Base-by-base conservation (phyloP, 1,284 basidiomycete species). In the Limonomyces culmigenus region DNA sequence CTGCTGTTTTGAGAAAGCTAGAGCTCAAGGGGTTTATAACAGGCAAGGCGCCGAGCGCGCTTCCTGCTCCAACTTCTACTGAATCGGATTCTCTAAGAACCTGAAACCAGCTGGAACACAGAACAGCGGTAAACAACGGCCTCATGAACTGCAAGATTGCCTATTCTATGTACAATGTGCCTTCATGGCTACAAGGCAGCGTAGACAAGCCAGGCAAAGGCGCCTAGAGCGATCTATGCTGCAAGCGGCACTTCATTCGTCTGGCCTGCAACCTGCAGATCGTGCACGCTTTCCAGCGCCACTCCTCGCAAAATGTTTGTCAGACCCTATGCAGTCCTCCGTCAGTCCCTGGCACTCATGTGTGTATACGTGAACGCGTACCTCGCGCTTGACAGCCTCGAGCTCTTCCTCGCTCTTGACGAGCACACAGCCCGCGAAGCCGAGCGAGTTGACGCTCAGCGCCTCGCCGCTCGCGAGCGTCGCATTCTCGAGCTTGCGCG, bases 341-440 rank as follows among this genome's bases (percentile, higher is more conserved):
- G n/a, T 27, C 23, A 27, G n/a, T n/a, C n/a, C n/a, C n/a, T 8
- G n/a, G 23, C 8, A 8, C 8, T 27, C 8, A 8, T 8, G n/a
- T 8, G n/a, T 8, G 8, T n/a, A 27, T n/a, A n/a, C 8, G 23
- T n/a, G n/a, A 27, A 27, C 23, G 23, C 23, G 8, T 27, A 78
- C 55, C 2, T 70, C 65, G 51, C 74, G 70, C 37, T 56, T 58
- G 51, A 69, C 67, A 1, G 65, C 66, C 39, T 71, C 68, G 34
- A 85, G 52, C 58, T 88, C 83, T 15, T 62, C 62, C 40, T 77
- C 70, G 44, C 75, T 84, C 59, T 78, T 84, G 30, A 84, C 85
- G 35, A 92, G 67, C 41, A 91, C 48, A 73, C 84, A 70, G 2
- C 88, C 87, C 11, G 84, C 80, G 50, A 78, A 91, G n/a, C 83